These are phyloP conservation scores for Cladosporium sp. DNA, from an alignment of 2,329 filamentous ascomycete genomes.

Conservation along the genomic window DNA sequence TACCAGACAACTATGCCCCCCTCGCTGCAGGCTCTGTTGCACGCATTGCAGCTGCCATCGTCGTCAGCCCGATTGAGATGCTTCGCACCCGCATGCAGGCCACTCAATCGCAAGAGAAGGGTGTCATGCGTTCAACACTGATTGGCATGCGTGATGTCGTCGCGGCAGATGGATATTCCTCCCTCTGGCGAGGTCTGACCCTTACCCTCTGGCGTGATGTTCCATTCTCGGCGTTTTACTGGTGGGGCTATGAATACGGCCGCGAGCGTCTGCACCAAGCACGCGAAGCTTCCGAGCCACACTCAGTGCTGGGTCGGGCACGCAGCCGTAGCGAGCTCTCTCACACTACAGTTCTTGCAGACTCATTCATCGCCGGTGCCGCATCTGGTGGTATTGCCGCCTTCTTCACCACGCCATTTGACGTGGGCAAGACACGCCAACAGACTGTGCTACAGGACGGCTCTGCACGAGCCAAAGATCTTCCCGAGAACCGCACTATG, in stretches of 20 bases:
- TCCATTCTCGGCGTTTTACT: conserved; percentile 95
- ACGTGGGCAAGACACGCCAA: conserved; percentile 94
- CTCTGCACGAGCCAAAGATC: conserved; percentile 42
- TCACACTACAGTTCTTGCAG: conserved; percentile 75
- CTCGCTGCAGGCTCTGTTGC: conserved; percentile 78
- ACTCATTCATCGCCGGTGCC: conserved; percentile 87
- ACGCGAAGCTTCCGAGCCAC: conserved; percentile 52
- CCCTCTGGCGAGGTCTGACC: conserved; percentile 86
- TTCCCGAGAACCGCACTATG: conserved; percentile 78
- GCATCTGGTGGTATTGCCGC: conserved; percentile 82
- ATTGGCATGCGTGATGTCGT: conserved; percentile 79
- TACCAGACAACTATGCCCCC: conserved; percentile 73
- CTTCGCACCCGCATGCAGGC: conserved; percentile 87
- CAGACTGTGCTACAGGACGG: conserved; percentile 72
- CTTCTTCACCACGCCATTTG: conserved; percentile 89
- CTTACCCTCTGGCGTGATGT: conserved; percentile 96
- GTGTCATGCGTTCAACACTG: conserved; percentile 78
- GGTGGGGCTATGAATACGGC: conserved; percentile 93
- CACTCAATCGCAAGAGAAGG: conserved; percentile 52
- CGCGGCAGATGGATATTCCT: conserved; percentile 70
- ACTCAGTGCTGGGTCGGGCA: conserved; percentile 29
- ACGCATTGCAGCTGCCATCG: conserved; percentile 75
- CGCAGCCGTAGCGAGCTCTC: conserved; percentile 68
- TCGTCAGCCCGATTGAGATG: conserved; percentile 89
- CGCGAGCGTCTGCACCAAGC: conserved; percentile 70